Percentiles rank a stretch among this genome's conserved stretches.
Conservation (phyloP, 2,329 filamentous ascomycete genomes). For the Berkeleyomyces basicola region DNA sequence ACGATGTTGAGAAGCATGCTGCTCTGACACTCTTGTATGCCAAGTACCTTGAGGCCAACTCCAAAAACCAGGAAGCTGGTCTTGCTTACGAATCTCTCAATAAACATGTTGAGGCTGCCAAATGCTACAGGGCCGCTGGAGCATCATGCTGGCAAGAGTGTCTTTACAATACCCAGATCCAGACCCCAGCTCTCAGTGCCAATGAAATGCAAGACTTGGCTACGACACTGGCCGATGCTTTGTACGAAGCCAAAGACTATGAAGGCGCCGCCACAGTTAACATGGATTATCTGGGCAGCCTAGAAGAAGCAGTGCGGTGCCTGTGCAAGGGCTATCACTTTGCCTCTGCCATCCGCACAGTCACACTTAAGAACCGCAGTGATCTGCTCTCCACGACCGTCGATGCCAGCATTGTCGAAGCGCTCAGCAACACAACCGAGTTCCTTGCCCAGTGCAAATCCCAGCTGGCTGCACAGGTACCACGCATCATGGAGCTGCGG, state of each 20-base stretch:
- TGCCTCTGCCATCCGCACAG: slow-evolving; percentile 69
- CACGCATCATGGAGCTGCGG: slow-evolving; percentile 68
- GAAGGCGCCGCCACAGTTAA: slow-evolving; percentile 63
- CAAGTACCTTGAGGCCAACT: slow-evolving; percentile 54
- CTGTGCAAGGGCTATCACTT: slow-evolving; percentile 82
- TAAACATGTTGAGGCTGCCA: slow-evolving; percentile 57
- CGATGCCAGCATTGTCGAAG: slow-evolving; percentile 64
- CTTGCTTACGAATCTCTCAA: slow-evolving; percentile 77
- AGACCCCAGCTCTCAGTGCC: slow-evolving; percentile 40
- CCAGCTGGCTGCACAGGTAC: slow-evolving; percentile 71
- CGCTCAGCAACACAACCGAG: slow-evolving; percentile 69
- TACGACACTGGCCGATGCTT: slow-evolving; percentile 56
- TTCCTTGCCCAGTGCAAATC: slow-evolving; percentile 83
- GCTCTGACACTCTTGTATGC: slow-evolving; percentile 67
- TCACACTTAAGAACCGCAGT: slow-evolving; percentile 41
- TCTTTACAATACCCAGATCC: slow-evolving; percentile 59
- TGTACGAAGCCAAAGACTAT: slow-evolving; percentile 75
- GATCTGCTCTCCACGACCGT: slow-evolving; percentile 52
- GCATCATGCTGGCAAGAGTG: slow-evolving; percentile 74
- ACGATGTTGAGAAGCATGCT: slow-evolving; percentile 50
- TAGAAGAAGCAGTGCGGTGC: slow-evolving; percentile 52
- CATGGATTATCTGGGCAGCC: slow-evolving; percentile 60
- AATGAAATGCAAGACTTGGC: slow-evolving; percentile 52
- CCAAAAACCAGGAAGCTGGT: slow-evolving; percentile 70
- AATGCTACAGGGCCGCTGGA: slow-evolving; percentile 69